Percentiles rank a stretch among this genome's conserved stretches.
Evolutionary conservation across 805 yeast genomes (phyloP).

Genomic region (Yarrowia porcina): DNA sequence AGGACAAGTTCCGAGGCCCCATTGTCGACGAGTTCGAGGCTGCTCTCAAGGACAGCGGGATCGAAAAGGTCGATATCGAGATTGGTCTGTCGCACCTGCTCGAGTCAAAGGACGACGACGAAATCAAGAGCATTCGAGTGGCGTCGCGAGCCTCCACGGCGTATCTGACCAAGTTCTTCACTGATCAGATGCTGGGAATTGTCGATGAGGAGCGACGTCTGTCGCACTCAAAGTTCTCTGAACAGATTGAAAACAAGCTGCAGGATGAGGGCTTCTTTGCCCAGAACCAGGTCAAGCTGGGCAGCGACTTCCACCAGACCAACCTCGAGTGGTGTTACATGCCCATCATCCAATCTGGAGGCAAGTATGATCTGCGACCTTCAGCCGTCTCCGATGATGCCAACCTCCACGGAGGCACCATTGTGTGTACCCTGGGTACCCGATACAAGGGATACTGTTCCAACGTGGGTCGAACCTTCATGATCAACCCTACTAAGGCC

Average conservation of each 20-base stretch:
- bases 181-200: constrained; percentile 80
- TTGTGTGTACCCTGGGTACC: constrained; percentile 77
- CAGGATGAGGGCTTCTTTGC: constrained; percentile 72
- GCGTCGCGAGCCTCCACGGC: constrained; percentile 78
- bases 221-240: constrained; percentile 68
- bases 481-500: constrained; percentile 81
- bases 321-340: constrained; percentile 90
- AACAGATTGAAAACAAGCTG: constrained; percentile 73
- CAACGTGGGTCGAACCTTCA: constrained; percentile 78
- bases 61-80: constrained; percentile 51
- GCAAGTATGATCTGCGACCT: constrained; percentile 76
- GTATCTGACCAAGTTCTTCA: constrained; percentile 69
- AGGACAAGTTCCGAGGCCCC: constrained; percentile 79
- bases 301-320: constrained; percentile 69
- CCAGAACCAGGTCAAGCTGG: constrained; percentile 51
- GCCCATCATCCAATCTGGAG: constrained; percentile 88
- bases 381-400: constrained; percentile 72
- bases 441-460: constrained; percentile 88
- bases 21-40: constrained; percentile 76
- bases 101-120: constrained; percentile 78
- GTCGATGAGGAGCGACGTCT: constrained; percentile 84
- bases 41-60: constrained; percentile 37
- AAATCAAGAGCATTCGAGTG: constrained; percentile 56
- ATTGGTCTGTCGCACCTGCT: constrained; percentile 53
- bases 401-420: constrained; percentile 69